phyloP scores from a whole-genome alignment of 345 rosid species.

The Barbarea vulgaris region DNA sequence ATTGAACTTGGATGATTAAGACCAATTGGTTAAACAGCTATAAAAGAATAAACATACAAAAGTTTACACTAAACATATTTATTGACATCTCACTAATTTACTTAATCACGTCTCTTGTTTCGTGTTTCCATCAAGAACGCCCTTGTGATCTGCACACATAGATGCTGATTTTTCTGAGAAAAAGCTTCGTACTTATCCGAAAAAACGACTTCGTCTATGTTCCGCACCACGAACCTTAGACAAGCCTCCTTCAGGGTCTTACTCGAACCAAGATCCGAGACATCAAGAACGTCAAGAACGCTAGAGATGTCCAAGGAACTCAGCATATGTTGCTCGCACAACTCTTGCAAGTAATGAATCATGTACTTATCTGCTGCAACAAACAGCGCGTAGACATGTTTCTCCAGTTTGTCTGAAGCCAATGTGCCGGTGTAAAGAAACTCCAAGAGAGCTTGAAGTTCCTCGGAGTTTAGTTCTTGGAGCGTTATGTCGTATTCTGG shows the following conservation, averaged over 20 bases:
- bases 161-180: conserved; percentile 56
- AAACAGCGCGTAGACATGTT: conserved; percentile 56
- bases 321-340: conserved; percentile 64
- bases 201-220: conserved; percentile 65
- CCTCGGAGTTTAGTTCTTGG: conserved; percentile 60
- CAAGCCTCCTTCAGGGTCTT: conserved; percentile 55
- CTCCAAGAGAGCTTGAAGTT: conserved; percentile 73
- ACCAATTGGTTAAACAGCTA: not conserved
- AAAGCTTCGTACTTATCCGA: conserved; percentile 62
- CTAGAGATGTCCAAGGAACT: conserved; percentile 48
- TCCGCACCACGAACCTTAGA: conserved; percentile 55
- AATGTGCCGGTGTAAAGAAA: conserved; percentile 79
- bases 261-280: conserved; percentile 58
- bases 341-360: conserved; percentile 60
- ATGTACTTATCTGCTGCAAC: conserved; percentile 79
- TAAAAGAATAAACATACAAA: not conserved
- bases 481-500: conserved; percentile 54
- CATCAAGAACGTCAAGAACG: conserved; percentile 65
- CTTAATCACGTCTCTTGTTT: conserved; percentile 38
- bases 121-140: conserved; percentile 57
- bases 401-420: conserved; percentile 50
- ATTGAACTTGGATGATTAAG: not conserved
- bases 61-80: not conserved
- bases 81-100: not conserved
- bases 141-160: conserved; percentile 70